Percentiles rank a stretch among this genome's conserved stretches.
phyloP scores from a whole-genome alignment of 768 basidiomycete species.

The Ephemerocybe angulata region DNA sequence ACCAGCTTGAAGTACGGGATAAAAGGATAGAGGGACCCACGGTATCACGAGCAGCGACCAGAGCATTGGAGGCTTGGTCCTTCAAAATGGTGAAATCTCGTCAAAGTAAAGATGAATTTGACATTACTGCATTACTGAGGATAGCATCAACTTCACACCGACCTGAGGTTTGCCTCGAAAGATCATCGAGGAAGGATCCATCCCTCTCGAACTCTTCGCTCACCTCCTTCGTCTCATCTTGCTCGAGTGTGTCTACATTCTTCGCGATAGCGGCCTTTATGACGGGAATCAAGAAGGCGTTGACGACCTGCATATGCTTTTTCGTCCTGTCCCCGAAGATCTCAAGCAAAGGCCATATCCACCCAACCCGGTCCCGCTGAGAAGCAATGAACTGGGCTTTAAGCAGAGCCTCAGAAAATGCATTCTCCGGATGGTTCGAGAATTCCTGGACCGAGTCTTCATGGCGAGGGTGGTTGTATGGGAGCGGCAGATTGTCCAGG shows the following conservation, averaged over 20 bases:
- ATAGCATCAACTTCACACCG: conserved; percentile 19
- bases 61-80: conserved; percentile 37
- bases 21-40: conserved; percentile 18
- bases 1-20: too few species aligned
- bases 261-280: conserved; percentile 47
- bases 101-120: conserved; percentile 17
- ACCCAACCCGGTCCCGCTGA: conserved; percentile 40
- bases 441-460: conserved; percentile 20
- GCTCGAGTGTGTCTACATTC: conserved; percentile 29
- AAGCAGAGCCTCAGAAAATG: conserved; percentile 48
- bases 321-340: conserved; percentile 44
- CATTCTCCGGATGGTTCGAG: conserved; percentile 32
- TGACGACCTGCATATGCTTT: conserved; percentile 49
- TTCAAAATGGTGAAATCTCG: conserved; percentile 43
- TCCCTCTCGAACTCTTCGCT: conserved; percentile 44
- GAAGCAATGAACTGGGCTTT: conserved; percentile 43
- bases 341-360: conserved; percentile 54
- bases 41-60: conserved; percentile 42
- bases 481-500: conserved; percentile 38
- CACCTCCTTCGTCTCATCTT: conserved; percentile 27
- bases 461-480: conserved; percentile 45
- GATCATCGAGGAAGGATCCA: conserved; percentile 54
- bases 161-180: conserved; percentile 45
- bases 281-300: conserved; percentile 50
- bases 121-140: not conserved